These are phyloP conservation scores for Lyophyllum atratum DNA, from an alignment of 768 basidiomycete genomes.

Conservation along the genomic window DNA sequence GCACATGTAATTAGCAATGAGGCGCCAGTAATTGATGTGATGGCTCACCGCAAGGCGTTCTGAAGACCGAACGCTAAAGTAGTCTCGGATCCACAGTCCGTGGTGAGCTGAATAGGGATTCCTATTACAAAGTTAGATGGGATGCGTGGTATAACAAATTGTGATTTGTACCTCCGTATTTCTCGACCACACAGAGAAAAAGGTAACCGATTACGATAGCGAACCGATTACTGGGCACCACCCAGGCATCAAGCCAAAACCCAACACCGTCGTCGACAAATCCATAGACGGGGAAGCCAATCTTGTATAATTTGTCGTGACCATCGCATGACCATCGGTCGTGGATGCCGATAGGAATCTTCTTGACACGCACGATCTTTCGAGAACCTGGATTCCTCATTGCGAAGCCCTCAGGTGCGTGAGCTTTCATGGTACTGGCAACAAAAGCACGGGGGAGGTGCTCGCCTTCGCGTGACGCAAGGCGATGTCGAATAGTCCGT, in stretches of 20 bases:
- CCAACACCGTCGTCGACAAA: conserved; percentile 9
- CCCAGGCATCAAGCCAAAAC: conserved; percentile 8
- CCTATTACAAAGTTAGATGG: background rate
- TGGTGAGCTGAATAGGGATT: conserved; percentile 17
- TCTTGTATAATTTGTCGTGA: conserved; percentile 40
- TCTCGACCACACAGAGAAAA: conserved; percentile 29
- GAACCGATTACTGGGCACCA: conserved; percentile 11
- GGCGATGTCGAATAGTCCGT: background rate
- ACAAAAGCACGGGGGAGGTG: background rate
- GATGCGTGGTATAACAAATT: no score
- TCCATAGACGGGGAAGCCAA: conserved; percentile 39
- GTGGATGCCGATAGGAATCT: background rate
- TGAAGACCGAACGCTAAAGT: conserved; percentile 29
- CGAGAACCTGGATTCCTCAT: background rate
- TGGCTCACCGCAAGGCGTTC: conserved; percentile 29
- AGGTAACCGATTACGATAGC: conserved; percentile 15
- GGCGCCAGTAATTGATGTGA: background rate
- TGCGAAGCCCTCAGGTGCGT: background rate
- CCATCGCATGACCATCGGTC: conserved; percentile 12
- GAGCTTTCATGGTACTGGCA: background rate
- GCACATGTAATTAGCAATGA: background rate
- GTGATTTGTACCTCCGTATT: conserved; percentile 25
- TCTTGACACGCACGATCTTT: background rate
- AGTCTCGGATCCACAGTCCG: conserved; percentile 39
- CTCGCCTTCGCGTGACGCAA: background rate